Percentiles rank a stretch among this genome's conserved stretches.
Conservation (phyloP, 2,329 filamentous ascomycete genomes). For the Juglanconis oblonga region DNA sequence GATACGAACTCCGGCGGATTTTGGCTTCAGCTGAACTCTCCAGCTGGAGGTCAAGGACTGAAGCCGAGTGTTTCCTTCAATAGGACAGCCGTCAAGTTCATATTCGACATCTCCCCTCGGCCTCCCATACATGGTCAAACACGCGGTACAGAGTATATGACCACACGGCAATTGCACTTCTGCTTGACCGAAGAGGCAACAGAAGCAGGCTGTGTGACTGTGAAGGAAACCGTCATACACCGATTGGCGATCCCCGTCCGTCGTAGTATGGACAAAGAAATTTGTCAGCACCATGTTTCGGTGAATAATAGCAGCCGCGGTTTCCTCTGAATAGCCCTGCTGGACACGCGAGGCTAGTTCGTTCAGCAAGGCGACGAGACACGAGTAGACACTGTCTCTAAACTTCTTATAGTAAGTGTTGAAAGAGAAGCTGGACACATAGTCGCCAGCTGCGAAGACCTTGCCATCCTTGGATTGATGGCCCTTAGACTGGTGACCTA, state of each 20-base stretch:
- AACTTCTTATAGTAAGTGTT: slow-evolving; percentile 26
- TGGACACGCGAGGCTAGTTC: slow-evolving; percentile 4
- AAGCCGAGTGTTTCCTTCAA: background rate
- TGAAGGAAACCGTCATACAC: slow-evolving; percentile 14
- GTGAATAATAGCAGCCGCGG: slow-evolving; percentile 26
- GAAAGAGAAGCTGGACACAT: slow-evolving; percentile 33
- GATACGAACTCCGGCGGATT: slow-evolving; percentile 33
- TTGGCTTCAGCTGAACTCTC: slow-evolving; percentile 28
- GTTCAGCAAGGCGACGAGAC: slow-evolving; percentile 27
- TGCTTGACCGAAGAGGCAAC: slow-evolving; percentile 40
- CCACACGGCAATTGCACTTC: slow-evolving; percentile 42
- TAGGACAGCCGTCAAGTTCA: background rate
- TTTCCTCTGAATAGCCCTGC: slow-evolving; percentile 13
- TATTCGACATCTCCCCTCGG: background rate
- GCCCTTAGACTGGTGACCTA: slow-evolving; percentile 35
- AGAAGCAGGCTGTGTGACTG: slow-evolving; percentile 44
- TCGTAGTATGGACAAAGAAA: slow-evolving; percentile 31
- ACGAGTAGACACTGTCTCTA: slow-evolving; percentile 26
- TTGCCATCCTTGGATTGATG: slow-evolving; percentile 42
- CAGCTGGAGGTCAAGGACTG: background rate
- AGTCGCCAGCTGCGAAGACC: slow-evolving; percentile 40
- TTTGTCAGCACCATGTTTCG: slow-evolving; percentile 23
- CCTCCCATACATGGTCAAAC: slow-evolving; percentile 31
- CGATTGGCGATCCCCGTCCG: slow-evolving; percentile 17
- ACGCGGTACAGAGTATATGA: slow-evolving; percentile 39